phyloP scores from a whole-genome alignment of 2,329 filamentous ascomycete genomes.

The Didymella exigua region DNA sequence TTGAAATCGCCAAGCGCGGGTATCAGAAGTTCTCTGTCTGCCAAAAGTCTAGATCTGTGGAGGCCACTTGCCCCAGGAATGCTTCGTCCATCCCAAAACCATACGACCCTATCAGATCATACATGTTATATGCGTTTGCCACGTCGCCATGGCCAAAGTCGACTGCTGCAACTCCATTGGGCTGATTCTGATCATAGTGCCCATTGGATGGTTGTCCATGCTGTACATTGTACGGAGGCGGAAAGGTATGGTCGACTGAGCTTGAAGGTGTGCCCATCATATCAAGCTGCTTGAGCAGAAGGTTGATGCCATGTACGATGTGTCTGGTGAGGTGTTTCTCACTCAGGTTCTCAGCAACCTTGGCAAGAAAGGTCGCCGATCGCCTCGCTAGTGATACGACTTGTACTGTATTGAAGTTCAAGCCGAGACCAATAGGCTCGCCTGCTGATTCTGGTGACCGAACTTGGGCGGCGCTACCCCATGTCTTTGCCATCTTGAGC shows the following conservation, averaged over 20 bases:
- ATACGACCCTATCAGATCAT: constrained; percentile 40
- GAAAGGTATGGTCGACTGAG: constrained; percentile 9
- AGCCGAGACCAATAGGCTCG: constrained; percentile 34
- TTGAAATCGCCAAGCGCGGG: constrained; percentile 6
- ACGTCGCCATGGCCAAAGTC: constrained; percentile 15
- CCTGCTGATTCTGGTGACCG: constrained; percentile 34
- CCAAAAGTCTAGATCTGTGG: constrained; percentile 41
- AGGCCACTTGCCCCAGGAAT: constrained; percentile 37
- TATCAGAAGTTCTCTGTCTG: constrained; percentile 32
- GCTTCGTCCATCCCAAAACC: constrained; percentile 43
- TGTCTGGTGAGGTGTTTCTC: constrained; percentile 40
- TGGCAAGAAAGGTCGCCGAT: constrained; percentile 34
- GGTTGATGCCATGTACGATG: constrained; percentile 39
- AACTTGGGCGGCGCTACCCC: constrained; percentile 44
- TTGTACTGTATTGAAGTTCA: constrained; percentile 41
- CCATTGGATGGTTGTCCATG: constrained; percentile 2
- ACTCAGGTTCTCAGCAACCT: constrained; percentile 35
- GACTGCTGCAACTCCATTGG: constrained; percentile 6
- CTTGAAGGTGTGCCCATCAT: constrained; percentile 28
- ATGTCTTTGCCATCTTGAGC: constrained; percentile 56
- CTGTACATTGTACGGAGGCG: constrained; percentile 6
- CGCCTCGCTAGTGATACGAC: constrained; percentile 35
- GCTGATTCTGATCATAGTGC: constrained; percentile 5
- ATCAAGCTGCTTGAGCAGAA: constrained; percentile 36
- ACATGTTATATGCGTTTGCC: constrained; percentile 21